These are phyloP conservation scores for Malus hybrid DNA, from an alignment of 331 rosid genomes.

Conservation along the genomic window DNA sequence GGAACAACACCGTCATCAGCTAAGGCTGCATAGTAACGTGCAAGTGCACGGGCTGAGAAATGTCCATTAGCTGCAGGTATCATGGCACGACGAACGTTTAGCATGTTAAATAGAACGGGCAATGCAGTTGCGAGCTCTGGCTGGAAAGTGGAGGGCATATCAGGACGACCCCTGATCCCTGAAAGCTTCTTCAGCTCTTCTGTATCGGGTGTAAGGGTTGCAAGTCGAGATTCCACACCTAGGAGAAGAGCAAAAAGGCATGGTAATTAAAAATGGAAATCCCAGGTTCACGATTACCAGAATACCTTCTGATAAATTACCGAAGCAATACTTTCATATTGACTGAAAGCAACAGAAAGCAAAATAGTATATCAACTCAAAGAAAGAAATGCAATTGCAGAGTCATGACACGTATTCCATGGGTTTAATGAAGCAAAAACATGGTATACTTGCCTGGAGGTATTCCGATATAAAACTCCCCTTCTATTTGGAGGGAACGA, in stretches of 20 bases:
- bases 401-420: not conserved
- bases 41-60: slow-evolving; percentile 93
- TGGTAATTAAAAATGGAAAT: not conserved
- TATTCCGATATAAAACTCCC: slow-evolving; percentile 85
- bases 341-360: too few relatives aligned
- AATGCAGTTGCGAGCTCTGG: slow-evolving; percentile 29
- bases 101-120: slow-evolving; percentile 59
- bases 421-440: not conserved
- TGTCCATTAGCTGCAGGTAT: slow-evolving; percentile 97
- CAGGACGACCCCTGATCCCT: slow-evolving; percentile 31
- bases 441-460: slow-evolving; percentile 72
- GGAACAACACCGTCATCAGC: slow-evolving; percentile 65
- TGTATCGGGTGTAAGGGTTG: slow-evolving; percentile 56
- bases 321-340: not conserved
- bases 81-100: slow-evolving; percentile 72
- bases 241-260: not conserved
- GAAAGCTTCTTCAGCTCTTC: slow-evolving; percentile 52
- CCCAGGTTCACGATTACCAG: not conserved
- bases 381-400: not conserved
- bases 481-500: slow-evolving; percentile 75
- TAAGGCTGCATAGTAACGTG: slow-evolving; percentile 89
- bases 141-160: slow-evolving; percentile 75
- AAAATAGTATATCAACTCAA: not conserved
- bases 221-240: slow-evolving; percentile 98
- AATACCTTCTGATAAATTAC: not conserved